Evolutionary conservation across 2,329 filamentous ascomycete species (phyloP), one percentile per base, ranked within the genome.

Genomic region (Thielaviopsis musarum): DNA sequence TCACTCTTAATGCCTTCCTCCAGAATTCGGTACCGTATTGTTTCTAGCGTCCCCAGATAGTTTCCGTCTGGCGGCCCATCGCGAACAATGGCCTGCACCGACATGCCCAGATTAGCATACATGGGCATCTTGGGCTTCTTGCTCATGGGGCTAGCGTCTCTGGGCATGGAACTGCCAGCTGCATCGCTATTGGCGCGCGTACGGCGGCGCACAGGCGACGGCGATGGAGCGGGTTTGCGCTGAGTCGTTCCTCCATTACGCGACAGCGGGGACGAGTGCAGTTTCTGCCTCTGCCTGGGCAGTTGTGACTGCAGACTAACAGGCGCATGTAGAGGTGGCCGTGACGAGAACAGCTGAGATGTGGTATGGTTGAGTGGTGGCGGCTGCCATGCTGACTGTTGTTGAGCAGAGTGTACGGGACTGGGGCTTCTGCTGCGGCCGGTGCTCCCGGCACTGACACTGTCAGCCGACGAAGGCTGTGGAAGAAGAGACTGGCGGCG

Each of bases 51-150:
- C 19, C 80, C 79, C 24, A 76, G 69, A 24, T 85, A 75, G 69
- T 93, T 83, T 21, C 83, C 86, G 64, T 83, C 79, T 1, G 82
- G 81, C 1, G 90, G 88, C 0, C 90, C 91, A 63, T 91, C 88
- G 64, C 88, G 82, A 54, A 96, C 76, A 53, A 95, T 77, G 63
- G 82, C 77, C 68, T 95, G 88, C 28, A 96, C 71, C 22, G 80
- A 79, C 66, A 85, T 72, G 60, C 73, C 70, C n/a, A 75, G 72
- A 65, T 84, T 79, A 26, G 79, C 73, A 61, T 73, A 73, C 59
- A 72, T 69, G 41, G 72, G 72, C 58, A 73, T 73, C 65, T 58
- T 62, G 15, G 56, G 48, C 24, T 38, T 58, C 22, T 34, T 55
- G 3, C 54, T 21, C 13, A 41, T 34, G 15, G 52, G 55, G 21